phyloP scores from a whole-genome alignment of 371 early-diverging fungal species.

The Syncephalastrum contaminatum region DNA sequence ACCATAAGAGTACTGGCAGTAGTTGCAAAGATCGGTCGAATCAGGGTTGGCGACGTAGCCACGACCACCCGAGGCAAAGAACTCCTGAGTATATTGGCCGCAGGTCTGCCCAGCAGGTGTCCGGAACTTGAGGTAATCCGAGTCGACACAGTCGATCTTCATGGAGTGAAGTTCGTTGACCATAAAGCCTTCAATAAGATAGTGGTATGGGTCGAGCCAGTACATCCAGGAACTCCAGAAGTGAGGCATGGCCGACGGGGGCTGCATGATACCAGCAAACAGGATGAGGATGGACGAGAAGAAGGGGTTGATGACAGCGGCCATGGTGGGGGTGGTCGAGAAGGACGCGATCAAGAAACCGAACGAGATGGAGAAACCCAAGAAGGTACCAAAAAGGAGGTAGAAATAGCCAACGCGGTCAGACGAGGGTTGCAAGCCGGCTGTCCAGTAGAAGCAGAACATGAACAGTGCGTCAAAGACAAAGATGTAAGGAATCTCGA shows the following conservation, averaged over 20 bases:
- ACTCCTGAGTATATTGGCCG: conserved; percentile 58
- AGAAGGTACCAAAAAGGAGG: conserved; percentile 58
- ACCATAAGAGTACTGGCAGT: conserved; percentile 63
- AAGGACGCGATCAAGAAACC: conserved; percentile 58
- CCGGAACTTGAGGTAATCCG: conserved; percentile 49
- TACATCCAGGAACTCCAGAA: conserved; percentile 84
- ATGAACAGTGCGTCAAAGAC: conserved; percentile 58
- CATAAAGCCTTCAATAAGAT: conserved; percentile 75
- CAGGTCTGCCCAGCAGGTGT: conserved; percentile 67
- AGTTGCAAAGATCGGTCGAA: conserved; percentile 59
- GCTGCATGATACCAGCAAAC: conserved; percentile 75
- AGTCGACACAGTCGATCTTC: conserved; percentile 47
- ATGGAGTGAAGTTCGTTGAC: conserved; percentile 66
- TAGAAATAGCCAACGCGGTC: conserved; percentile 64
- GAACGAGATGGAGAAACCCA: conserved; percentile 66
- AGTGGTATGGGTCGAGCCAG: conserved; percentile 67
- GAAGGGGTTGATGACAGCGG: conserved; percentile 73
- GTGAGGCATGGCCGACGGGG: conserved; percentile 61
- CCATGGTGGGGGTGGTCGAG: conserved; percentile 61
- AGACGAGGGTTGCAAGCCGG: conserved; percentile 54
- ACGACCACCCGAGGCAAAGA: conserved; percentile 39
- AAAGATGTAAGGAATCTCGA: conserved; percentile 64
- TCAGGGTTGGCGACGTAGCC: conserved; percentile 59
- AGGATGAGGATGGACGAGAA: conserved; percentile 69
- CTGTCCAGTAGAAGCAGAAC: conserved; percentile 72